A percentile compares a stretch with the other conserved stretches of the same genome.
These are phyloP conservation scores for Posidonia australis DNA, from an alignment of 106 monocot genomes.

Conservation along the genomic window DNA sequence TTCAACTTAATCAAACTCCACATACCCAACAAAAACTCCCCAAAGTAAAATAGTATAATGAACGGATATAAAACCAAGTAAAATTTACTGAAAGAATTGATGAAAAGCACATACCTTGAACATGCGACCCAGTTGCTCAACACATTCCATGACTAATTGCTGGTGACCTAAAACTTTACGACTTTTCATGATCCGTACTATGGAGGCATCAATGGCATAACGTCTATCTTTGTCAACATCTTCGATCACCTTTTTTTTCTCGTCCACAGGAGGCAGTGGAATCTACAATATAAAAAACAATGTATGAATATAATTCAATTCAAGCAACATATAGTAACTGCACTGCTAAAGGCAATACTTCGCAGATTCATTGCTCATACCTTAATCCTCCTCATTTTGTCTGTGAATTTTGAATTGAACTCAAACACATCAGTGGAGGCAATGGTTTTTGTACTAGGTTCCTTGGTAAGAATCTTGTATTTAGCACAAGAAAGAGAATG, in stretches of 20 bases:
- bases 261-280: slow-evolving; percentile 69
- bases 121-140: slow-evolving; percentile 64
- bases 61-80: background rate
- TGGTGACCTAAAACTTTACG: slow-evolving; percentile 73
- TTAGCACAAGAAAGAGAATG: slow-evolving; percentile 89
- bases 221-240: slow-evolving; percentile 78
- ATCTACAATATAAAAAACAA: slow-evolving; percentile 33
- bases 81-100: background rate
- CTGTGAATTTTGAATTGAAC: slow-evolving; percentile 90
- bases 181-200: slow-evolving; percentile 90
- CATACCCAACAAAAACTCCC: too few relatives aligned
- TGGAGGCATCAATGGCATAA: slow-evolving; percentile 80
- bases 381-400: slow-evolving; percentile 84
- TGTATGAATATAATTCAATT: background rate
- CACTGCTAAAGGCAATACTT: too few relatives aligned
- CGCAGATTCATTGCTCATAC: slow-evolving; percentile 14
- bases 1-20: too few relatives aligned
- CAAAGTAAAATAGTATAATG: too few relatives aligned
- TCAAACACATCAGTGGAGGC: slow-evolving; percentile 59
- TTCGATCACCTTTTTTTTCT: slow-evolving; percentile 74
- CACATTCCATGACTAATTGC: slow-evolving; percentile 71
- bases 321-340: background rate
- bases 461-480: slow-evolving; percentile 82
- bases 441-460: slow-evolving; percentile 63
- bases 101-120: slow-evolving; percentile 38